Conservation (phyloP, 2,329 filamentous ascomycete genomes). For the Ascochyta koolunga region DNA sequence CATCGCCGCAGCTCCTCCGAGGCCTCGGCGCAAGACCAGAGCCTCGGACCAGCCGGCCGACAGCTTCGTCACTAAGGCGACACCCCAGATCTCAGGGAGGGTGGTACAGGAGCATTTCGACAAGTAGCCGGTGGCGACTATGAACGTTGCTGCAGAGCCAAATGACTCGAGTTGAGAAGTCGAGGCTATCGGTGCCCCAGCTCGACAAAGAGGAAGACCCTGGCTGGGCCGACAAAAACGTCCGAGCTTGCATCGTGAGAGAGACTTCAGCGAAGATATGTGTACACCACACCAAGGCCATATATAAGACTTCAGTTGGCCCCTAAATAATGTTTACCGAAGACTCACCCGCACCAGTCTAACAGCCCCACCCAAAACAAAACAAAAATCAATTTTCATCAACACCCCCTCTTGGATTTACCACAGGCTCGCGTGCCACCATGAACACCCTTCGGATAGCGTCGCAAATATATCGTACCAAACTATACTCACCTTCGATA, state of each 20-base stretch:
- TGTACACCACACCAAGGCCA: constrained; percentile 35
- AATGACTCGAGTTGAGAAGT: constrained; percentile 10
- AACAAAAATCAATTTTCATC: not conserved
- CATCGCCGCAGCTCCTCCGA: constrained; percentile 37
- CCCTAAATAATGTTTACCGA: constrained; percentile 34
- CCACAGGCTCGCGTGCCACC: constrained; percentile 38
- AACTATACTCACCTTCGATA: constrained; percentile 14
- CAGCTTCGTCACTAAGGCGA: constrained; percentile 1
- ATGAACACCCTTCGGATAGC: constrained; percentile 30
- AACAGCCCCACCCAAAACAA: constrained; percentile 9
- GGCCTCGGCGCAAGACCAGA: constrained; percentile 9
- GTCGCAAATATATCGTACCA: constrained; percentile 14
- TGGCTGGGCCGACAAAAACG: constrained; percentile 14
- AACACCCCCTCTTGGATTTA: not conserved
- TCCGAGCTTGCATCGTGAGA: constrained; percentile 20
- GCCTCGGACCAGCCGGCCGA: constrained; percentile 10
- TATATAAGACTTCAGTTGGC: constrained; percentile 26
- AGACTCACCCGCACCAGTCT: constrained; percentile 21
- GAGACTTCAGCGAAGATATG: constrained; percentile 35
- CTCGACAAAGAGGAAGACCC: constrained; percentile 6
- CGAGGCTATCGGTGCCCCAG: constrained; percentile 1
- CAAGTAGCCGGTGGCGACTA: not conserved
- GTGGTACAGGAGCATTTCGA: not conserved
- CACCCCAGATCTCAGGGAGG: constrained; percentile 4
- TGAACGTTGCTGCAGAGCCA: not conserved